These are phyloP conservation scores for Coriolopsis trogii DNA, from an alignment of 1,284 basidiomycete species.

Conservation along the genomic window DNA sequence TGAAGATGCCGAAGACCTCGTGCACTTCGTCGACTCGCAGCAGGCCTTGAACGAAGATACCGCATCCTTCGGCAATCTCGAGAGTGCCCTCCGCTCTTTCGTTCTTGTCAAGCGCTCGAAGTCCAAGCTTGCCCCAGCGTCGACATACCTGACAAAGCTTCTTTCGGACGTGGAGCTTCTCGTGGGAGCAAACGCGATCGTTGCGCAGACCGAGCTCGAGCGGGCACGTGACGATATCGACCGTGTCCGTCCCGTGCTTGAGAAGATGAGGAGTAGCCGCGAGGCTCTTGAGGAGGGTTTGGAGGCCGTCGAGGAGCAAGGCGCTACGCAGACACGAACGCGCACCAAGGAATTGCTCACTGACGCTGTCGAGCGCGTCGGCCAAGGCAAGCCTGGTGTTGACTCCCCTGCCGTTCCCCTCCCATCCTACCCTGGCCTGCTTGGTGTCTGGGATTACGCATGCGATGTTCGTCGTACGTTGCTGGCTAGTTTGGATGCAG, in stretches of 20 bases:
- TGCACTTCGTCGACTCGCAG: slow-evolving; percentile 97
- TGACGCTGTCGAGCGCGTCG: slow-evolving; percentile 80
- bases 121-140: slow-evolving; percentile 95
- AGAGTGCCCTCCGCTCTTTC: slow-evolving; percentile 92
- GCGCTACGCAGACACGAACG: slow-evolving; percentile 56
- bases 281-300: slow-evolving; percentile 81
- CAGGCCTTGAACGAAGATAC: slow-evolving; percentile 65
- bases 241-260: slow-evolving; percentile 79
- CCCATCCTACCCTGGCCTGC: slow-evolving; percentile 88
- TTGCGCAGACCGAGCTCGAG: slow-evolving; percentile 82
- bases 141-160: slow-evolving; percentile 90
- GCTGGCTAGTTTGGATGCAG: slow-evolving; percentile 82
- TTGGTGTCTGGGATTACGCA: slow-evolving; percentile 90
- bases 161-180: slow-evolving; percentile 90
- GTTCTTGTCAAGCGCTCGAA: slow-evolving; percentile 94
- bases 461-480: slow-evolving; percentile 81
- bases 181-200: slow-evolving; percentile 83
- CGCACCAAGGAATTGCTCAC: slow-evolving; percentile 65
- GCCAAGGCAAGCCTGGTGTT: slow-evolving; percentile 71
- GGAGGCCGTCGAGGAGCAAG: slow-evolving; percentile 81
- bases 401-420: slow-evolving; percentile 53
- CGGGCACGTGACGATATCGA: slow-evolving; percentile 75
- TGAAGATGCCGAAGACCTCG: slow-evolving; percentile 90
- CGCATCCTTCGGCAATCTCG: slow-evolving; percentile 84
- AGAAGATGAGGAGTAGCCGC: slow-evolving; percentile 80